Base-by-base conservation (phyloP, 768 basidiomycete genomes). In the Hypholoma sublateritium region DNA sequence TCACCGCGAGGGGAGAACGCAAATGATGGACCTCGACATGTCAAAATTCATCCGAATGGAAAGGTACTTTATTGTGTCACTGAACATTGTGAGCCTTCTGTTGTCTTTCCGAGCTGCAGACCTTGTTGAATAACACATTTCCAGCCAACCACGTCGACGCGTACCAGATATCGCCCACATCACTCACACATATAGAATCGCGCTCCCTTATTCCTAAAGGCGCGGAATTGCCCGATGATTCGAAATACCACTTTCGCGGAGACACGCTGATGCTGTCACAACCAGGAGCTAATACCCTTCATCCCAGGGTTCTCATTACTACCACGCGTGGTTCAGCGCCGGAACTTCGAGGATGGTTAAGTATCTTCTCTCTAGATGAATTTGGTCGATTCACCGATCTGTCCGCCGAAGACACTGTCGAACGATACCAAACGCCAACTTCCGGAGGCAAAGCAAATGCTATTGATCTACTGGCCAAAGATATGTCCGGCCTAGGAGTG, bases 361-460 rank as follows among this genome's bases (percentile, higher is more conserved):
- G 70, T 50, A 66, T 77, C 1, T 80, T 80, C 56, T 58, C 69
- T 8, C 70, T 82, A n/a, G 73, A 77, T 49, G 60, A 60, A 6
- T 64, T 74, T 21, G 80, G 80, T 13, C 32, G 65, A 14, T 75
- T 79, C 56, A 50, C 53, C 11, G 44, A 54, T 3, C 25, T 28
- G 25, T 7, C 25, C 25, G 36, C 43, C n/a, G 59, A 59, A 8
- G 62, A 63, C 44, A 64, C 69, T 22, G 68, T 68, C 14, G 70
- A 76, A 50, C 66, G 75, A 19, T 77, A 70, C 59, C 71, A 82
- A 56, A 80, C 80, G 0, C 70, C 72, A 1, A 82, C 80, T 1
- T 76, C 77, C 0, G 79, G 79, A 12, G 80, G 82, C 1, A 81
- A 78, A 67, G 82, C 82, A 12, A 76, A 82, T 54, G 82, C 80